Evolutionary conservation across 148 eudicot species (phyloP).

Genomic region (Spergularia marina): DNA sequence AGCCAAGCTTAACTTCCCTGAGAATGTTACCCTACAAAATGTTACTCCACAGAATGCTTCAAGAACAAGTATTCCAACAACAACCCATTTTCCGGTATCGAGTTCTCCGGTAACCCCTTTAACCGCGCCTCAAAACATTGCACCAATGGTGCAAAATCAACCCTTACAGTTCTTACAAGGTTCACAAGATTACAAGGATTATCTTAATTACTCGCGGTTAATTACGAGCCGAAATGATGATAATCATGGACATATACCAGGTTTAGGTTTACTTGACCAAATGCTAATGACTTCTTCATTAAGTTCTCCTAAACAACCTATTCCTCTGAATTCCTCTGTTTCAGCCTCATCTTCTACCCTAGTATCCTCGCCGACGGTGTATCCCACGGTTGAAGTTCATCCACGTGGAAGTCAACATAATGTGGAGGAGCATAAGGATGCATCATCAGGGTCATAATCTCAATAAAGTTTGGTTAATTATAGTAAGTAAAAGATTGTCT

Average conservation of each 20-base stretch:
- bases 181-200: slow-evolving; percentile 27
- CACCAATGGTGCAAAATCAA: slow-evolving; percentile 13
- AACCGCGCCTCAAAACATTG: background rate
- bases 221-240: slow-evolving; percentile 14
- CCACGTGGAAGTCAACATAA: slow-evolving; percentile 31
- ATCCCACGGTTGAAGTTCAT: slow-evolving; percentile 2
- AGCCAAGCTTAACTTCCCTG: slow-evolving; percentile 85
- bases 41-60: slow-evolving; percentile 27
- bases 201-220: slow-evolving; percentile 30
- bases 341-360: slow-evolving; percentile 13
- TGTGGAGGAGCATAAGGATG: slow-evolving; percentile 11
- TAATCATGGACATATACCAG: slow-evolving; percentile 11
- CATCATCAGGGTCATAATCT: slow-evolving; percentile 25
- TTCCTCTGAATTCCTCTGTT: slow-evolving; percentile 26
- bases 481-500: background rate
- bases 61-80: slow-evolving; percentile 2
- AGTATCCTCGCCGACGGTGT: background rate
- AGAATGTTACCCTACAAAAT: slow-evolving; percentile 49
- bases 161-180: slow-evolving; percentile 12
- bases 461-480: background rate
- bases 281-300: slow-evolving; percentile 27
- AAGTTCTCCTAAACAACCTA: slow-evolving; percentile 16
- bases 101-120: slow-evolving; percentile 16
- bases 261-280: slow-evolving; percentile 17
- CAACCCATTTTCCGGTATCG: slow-evolving; percentile 15